phyloP scores from a whole-genome alignment of 148 eudicot genomes.

The Dianthus caryophyllus region DNA sequence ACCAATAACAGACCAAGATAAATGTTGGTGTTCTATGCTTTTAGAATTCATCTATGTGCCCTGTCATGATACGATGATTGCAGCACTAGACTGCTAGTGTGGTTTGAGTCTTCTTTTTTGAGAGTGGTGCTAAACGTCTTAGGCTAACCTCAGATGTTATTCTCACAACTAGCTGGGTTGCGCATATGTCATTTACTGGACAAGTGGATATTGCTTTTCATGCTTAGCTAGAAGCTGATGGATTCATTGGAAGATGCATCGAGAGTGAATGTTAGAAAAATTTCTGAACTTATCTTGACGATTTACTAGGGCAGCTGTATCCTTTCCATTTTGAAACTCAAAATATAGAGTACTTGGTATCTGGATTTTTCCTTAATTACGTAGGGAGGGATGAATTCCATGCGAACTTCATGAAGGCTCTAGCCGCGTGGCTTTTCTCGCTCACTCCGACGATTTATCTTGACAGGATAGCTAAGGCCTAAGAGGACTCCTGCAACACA shows the following conservation, averaged over 20 bases:
- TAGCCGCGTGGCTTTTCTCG: neutral
- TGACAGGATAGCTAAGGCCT: neutral
- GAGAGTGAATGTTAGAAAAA: too few species aligned
- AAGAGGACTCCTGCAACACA: neutral
- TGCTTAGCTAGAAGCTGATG: too few species aligned
- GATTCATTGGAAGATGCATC: too few species aligned
- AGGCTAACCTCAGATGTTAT: neutral
- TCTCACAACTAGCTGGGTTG: neutral
- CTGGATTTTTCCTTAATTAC: neutral
- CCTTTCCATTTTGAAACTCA: neutral
- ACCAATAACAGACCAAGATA: neutral
- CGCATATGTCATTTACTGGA: too few species aligned
- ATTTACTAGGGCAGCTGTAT: neutral
- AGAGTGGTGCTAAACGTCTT: neutral
- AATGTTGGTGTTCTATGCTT: neutral
- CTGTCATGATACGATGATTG: neutral
- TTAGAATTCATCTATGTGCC: neutral
- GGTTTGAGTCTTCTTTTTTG: neutral
- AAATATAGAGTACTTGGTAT: neutral
- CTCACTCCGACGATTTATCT: neutral
- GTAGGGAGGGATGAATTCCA: neutral
- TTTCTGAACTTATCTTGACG: too few species aligned
- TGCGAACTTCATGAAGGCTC: neutral
- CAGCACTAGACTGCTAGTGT: neutral
- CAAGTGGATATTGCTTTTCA: too few species aligned